These are phyloP conservation scores for Solanum phureja DNA, from an alignment of 257 asterid species.

Conservation along the genomic window DNA sequence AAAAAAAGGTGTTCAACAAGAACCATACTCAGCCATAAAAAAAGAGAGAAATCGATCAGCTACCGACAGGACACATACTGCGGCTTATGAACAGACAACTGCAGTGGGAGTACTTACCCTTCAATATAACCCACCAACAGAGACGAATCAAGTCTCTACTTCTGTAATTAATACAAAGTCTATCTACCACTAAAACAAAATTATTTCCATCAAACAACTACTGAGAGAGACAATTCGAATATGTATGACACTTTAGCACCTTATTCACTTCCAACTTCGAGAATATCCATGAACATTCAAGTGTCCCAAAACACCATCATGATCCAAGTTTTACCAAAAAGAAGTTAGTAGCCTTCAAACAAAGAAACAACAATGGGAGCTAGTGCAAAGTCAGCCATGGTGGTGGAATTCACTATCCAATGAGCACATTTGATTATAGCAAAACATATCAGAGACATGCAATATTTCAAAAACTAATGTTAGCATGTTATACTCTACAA, in stretches of 20 bases:
- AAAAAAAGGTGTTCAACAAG: background rate
- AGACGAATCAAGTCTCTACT: background rate
- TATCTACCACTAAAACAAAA: background rate
- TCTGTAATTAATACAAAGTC: background rate
- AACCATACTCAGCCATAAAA: background rate
- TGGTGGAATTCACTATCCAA: background rate
- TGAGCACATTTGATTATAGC: background rate
- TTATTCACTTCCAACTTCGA: background rate
- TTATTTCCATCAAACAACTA: background rate
- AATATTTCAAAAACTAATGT: background rate
- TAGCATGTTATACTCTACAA: background rate
- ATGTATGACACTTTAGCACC: background rate
- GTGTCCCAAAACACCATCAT: background rate
- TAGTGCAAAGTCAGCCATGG: background rate
- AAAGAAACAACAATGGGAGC: background rate
- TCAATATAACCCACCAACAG: too few relatives aligned
- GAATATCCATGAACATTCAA: background rate
- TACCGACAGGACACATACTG: too few relatives aligned
- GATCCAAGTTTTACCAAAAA: background rate
- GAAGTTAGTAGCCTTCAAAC: background rate
- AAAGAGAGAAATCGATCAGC: background rate
- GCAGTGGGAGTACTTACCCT: too few relatives aligned
- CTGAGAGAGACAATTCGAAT: background rate
- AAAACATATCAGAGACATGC: background rate
- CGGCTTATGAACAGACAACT: too few relatives aligned